Evolutionary conservation across 2,329 filamentous ascomycete genomes (phyloP), one percentile per base, ranked within the genome.

Genomic region (Botrytis fabae): DNA sequence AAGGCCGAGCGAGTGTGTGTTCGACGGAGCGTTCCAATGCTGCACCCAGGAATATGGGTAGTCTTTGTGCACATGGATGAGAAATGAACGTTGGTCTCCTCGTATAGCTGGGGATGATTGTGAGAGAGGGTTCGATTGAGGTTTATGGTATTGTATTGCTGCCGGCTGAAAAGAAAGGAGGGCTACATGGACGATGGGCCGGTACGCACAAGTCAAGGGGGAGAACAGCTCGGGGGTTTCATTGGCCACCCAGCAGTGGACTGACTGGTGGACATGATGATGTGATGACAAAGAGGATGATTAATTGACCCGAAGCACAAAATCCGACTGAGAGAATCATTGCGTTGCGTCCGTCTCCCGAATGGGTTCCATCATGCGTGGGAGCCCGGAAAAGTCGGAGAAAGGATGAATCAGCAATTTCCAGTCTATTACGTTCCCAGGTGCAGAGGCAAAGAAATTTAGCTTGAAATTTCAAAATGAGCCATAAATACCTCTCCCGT

Each of bases 331-430:
- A 40, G 22, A 66, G 32, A 54, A 35, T 35, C 4, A 35, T 48
- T 64, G 61, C 61, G 35, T 44, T 64, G 61, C 61, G 35, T 44
- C 35, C 6, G 38, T 8, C 5, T 7, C 38, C 38, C 8, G 38
- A 9, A 38, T 38, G 1, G 38, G 38, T 42, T 40, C 60, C 35
- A 35, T 35, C 35, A 1, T 35, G 35, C 35, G 35, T 35, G 35
- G 6, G 7, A 35, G 28, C 44, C 32, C 65, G 65, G 65, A 69
- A 69, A 32, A 48, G n/a, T 69, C 70, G 70, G 70, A 71, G 70
- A 35, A 32, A 32, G 66, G 22, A 44, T 12, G 16, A 48, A 66
- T 66, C 59, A 66, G 44, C 69, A 66, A 71, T 22, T 60, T 54
- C 7, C 2, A 28, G 22, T 20, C 10, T 18, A 66, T 32, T 54